Evolutionary conservation across 2,329 filamentous ascomycete species (phyloP).

Genomic region (Pseudocercospora macadamiae): DNA sequence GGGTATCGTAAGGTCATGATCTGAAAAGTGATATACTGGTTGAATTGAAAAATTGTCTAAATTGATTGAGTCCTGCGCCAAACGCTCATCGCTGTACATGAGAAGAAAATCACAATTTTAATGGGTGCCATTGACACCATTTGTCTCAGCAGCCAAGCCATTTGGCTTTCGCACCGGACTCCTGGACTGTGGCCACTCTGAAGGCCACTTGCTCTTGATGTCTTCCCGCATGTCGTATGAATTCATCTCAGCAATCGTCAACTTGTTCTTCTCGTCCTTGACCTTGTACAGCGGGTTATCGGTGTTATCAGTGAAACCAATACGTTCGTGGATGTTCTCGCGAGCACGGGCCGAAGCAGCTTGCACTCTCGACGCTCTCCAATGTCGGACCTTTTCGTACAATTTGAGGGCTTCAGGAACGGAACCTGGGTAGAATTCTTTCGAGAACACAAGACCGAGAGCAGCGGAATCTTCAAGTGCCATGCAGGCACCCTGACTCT

Average conservation of each 20-base stretch:
- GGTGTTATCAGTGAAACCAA: constrained; percentile 65
- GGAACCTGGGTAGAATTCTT: constrained; percentile 45
- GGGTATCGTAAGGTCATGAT: no score
- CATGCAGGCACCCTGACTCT: constrained; percentile 71
- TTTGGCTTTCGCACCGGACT: constrained; percentile 10
- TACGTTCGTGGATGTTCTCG: constrained; percentile 45
- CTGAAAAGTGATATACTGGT: no score
- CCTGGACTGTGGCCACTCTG: constrained; percentile 16
- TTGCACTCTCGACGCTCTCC: constrained; percentile 44
- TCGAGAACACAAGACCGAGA: constrained; percentile 63
- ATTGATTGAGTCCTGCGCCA: constrained; percentile 4
- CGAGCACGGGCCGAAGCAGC: constrained; percentile 39
- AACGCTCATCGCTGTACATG: constrained; percentile 11
- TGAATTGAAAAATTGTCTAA: no score
- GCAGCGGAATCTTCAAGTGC: constrained; percentile 69
- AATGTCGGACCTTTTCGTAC: constrained; percentile 43
- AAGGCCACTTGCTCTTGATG: constrained; percentile 27
- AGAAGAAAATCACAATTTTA: not conserved
- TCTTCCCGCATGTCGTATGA: constrained; percentile 47
- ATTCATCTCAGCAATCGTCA: constrained; percentile 73
- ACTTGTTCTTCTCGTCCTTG: constrained; percentile 61
- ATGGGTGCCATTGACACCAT: constrained; percentile 1
- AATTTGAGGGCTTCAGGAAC: constrained; percentile 38
- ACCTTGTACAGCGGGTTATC: constrained; percentile 62
- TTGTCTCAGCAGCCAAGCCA: constrained; percentile 2